A percentile compares a stretch with the other conserved stretches of the same genome.
Conservation (phyloP, 768 basidiomycete genomes). For the Epithele typhae region DNA sequence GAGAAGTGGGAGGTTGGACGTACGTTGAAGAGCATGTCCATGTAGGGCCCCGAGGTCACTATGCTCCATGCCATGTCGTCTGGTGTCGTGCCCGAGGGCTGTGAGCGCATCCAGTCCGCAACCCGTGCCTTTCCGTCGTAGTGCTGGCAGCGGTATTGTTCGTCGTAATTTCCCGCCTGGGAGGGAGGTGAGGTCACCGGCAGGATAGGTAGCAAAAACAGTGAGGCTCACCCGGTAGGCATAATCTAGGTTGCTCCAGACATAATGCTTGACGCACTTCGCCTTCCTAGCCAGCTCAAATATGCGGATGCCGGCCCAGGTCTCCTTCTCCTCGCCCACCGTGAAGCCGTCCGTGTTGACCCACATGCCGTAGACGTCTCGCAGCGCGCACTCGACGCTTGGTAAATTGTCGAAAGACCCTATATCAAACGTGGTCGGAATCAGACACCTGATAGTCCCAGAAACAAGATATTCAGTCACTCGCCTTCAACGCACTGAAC, state of each 20-base stretch:
- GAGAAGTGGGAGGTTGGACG: neutral
- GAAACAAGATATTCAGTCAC: no score
- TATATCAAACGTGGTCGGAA: no score
- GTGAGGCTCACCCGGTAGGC: conserved; percentile 32
- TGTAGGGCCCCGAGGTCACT: conserved; percentile 28
- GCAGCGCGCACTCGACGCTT: conserved; percentile 28
- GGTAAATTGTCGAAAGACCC: conserved; percentile 20
- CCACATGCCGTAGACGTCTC: conserved; percentile 32
- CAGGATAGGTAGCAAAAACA: no score
- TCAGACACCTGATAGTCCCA: no score
- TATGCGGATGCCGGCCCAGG: conserved; percentile 35
- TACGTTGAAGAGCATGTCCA: conserved; percentile 17
- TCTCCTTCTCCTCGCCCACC: conserved; percentile 36
- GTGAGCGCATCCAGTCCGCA: conserved; percentile 33
- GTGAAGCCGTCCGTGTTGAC: conserved; percentile 34
- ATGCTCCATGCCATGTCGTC: conserved; percentile 33
- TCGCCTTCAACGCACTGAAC: conserved; percentile 34
- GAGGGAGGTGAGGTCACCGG: neutral
- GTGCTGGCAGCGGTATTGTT: conserved; percentile 33
- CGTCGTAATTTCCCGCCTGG: conserved; percentile 16
- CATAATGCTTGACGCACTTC: conserved; percentile 32
- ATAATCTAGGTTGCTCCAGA: conserved; percentile 39
- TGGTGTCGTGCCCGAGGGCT: conserved; percentile 30
- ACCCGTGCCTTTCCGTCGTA: conserved; percentile 40
- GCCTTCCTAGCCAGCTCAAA: conserved; percentile 36